Evolutionary conservation across 108 stramenopile genomes (phyloP).

Genomic region (Nannochloropsis salina): DNA sequence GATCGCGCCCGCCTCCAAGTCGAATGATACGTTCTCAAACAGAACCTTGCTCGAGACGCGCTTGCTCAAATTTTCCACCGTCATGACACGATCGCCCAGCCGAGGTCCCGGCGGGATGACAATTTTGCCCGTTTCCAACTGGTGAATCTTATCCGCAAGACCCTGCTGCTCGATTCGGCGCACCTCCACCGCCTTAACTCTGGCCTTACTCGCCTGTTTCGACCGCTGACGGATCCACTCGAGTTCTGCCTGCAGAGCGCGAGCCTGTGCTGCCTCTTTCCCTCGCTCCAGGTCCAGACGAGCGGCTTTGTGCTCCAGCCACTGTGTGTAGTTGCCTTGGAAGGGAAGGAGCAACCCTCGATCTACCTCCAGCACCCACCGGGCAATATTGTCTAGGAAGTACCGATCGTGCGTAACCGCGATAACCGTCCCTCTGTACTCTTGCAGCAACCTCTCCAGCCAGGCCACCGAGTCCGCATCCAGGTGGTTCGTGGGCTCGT

Average conservation of each 20-base stretch:
- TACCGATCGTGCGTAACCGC: constrained; percentile 89
- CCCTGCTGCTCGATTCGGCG: constrained; percentile 21
- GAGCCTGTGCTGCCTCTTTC: constrained; percentile 25
- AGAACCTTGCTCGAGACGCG: constrained; percentile 55
- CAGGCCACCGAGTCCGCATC: constrained; percentile 47
- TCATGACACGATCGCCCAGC: constrained; percentile 76
- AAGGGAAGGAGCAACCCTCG: constrained; percentile 70
- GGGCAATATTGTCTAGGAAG: constrained; percentile 87
- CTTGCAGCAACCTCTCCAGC: constrained; percentile 63
- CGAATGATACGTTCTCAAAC: constrained; percentile 74
- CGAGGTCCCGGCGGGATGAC: constrained; percentile 90
- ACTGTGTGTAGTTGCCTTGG: constrained; percentile 87
- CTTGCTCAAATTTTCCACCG: constrained; percentile 58
- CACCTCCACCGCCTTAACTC: constrained; percentile 28
- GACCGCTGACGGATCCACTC: constrained; percentile 81
- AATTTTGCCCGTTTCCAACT: constrained; percentile 57
- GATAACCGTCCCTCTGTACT: constrained; percentile 90
- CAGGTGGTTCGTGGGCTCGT: constrained; percentile 48
- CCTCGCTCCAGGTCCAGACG: constrained; percentile 56
- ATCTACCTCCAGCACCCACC: constrained; percentile 94
- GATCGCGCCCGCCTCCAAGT: constrained; percentile 73
- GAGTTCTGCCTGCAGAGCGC: constrained; percentile 58
- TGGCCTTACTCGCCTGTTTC: constrained; percentile 33
- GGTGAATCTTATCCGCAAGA: constrained; percentile 54
- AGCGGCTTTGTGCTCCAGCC: constrained; percentile 81